Evolutionary conservation across 495 filamentous ascomycete species (phyloP).

Genomic region (Margaritispora aquatica): DNA sequence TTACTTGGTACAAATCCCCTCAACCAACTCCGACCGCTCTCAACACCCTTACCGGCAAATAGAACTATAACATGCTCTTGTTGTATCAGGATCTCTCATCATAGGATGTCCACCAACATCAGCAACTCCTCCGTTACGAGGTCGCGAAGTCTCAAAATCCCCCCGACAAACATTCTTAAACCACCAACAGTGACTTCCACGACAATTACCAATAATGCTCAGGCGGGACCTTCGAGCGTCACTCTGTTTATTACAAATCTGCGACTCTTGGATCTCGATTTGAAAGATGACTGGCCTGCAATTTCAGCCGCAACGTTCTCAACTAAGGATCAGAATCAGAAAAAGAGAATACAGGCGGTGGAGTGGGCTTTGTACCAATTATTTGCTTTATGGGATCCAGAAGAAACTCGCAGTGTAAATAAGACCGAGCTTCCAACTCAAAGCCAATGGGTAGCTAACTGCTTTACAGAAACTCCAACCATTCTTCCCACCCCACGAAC

Average conservation of each 20-base stretch:
- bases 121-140: constrained; percentile 2
- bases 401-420: constrained; percentile 61
- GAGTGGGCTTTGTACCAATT: constrained; percentile 84
- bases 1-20: background rate
- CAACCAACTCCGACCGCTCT: background rate
- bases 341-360: constrained; percentile 66
- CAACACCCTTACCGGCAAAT: background rate
- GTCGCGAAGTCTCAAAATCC: constrained; percentile 16
- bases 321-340: constrained; percentile 65
- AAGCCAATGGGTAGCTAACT: background rate
- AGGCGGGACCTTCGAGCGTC: constrained; percentile 40
- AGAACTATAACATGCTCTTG: constrained; percentile 4
- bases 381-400: constrained; percentile 73
- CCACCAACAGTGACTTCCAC: background rate
- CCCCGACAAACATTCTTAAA: constrained; percentile 8
- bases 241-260: constrained; percentile 75
- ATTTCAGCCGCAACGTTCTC: constrained; percentile 60
- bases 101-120: constrained; percentile 5
- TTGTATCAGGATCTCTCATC: background rate
- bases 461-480: constrained; percentile 67
- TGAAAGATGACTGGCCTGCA: constrained; percentile 67
- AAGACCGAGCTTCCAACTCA: background rate
- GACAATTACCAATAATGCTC: background rate
- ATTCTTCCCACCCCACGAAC: constrained; percentile 82
- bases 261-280: constrained; percentile 71